Evolutionary conservation across 306 rosid genomes (phyloP), one percentile per base, ranked within the genome.

Genomic region (Mimosa pudica): DNA sequence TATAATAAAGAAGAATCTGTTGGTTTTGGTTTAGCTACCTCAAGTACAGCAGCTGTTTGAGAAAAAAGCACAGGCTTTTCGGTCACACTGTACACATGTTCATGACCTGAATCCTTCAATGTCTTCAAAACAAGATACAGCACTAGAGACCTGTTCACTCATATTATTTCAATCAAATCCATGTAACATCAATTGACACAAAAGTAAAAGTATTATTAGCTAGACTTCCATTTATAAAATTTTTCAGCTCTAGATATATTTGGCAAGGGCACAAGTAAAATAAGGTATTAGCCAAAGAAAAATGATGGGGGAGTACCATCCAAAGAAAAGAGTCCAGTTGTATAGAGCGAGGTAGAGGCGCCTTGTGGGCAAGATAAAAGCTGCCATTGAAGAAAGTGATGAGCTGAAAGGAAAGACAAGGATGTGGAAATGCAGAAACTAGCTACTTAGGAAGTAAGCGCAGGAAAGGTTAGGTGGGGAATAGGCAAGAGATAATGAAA

Each of bases 41-140:
- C 97, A 75, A 92, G 49, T 46, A 90, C 71, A 62, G 98, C 97
- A 44, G 95, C 94, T 11, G 97, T 77, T 82, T 94, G 98, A 77
- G 97, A 83, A 57, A 83, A 87, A 79, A 75, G 92, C 79, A 92
- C 84, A 41, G 91, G 95, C 24, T 88, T 83, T 85, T 91, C 89
- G 6, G 86, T 89, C 30, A 93, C 95, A 75, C 61, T 44, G 91
- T 91, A 95, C 18, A 95, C 96, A 16, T 83, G 81, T 75, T 85
- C 76, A 76, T 86, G 93, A 36, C 94, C 93, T 8, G 86, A 85
- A 57, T 91, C 94, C 61, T 71, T 82, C 82, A 88, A 78, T 9
- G 97, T 85, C 79, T 79, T 93, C 60, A 95, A 52, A 69, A 83
- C 84, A 73, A 86, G 68, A 79, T 80, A 89, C 79, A 92, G 64